A percentile compares a stretch with the other conserved stretches of the same genome.
These are phyloP conservation scores for Schizonepeta tenuifolia DNA, from an alignment of 257 asterid genomes.

Conservation along the genomic window DNA sequence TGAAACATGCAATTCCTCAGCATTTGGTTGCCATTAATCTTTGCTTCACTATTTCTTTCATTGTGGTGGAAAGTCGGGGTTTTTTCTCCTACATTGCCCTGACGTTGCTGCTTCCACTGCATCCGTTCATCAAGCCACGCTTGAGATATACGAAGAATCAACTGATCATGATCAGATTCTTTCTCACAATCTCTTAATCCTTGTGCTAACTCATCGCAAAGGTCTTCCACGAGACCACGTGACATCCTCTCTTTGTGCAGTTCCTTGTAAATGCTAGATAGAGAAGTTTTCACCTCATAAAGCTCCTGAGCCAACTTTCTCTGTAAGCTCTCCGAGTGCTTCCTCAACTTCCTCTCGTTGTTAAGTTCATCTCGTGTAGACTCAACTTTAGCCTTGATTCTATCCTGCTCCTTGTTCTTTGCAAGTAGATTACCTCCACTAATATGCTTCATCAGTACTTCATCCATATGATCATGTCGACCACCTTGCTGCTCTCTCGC, in stretches of 20 bases:
- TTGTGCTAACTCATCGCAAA: constrained; percentile 85
- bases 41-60: constrained; percentile 34
- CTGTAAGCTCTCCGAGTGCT: constrained; percentile 70
- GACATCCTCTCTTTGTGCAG: constrained; percentile 62
- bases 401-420: constrained; percentile 67
- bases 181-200: constrained; percentile 74
- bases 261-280: constrained; percentile 51
- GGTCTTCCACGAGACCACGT: constrained; percentile 60
- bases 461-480: constrained; percentile 55
- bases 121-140: constrained; percentile 84
- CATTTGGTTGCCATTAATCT: constrained; percentile 32
- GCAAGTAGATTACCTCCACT: constrained; percentile 56
- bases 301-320: constrained; percentile 69
- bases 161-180: constrained; percentile 44
- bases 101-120: constrained; percentile 57
- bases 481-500: constrained; percentile 66
- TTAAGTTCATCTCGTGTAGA: constrained; percentile 68
- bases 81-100: constrained; percentile 35
- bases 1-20: constrained; percentile 30
- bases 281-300: constrained; percentile 55
- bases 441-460: constrained; percentile 62
- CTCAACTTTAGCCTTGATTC: constrained; percentile 53
- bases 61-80: no score
- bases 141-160: constrained; percentile 77
- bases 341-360: constrained; percentile 73